phyloP scores from a whole-genome alignment of 371 early-diverging fungal species.

The Rhizopus arrhizus region DNA sequence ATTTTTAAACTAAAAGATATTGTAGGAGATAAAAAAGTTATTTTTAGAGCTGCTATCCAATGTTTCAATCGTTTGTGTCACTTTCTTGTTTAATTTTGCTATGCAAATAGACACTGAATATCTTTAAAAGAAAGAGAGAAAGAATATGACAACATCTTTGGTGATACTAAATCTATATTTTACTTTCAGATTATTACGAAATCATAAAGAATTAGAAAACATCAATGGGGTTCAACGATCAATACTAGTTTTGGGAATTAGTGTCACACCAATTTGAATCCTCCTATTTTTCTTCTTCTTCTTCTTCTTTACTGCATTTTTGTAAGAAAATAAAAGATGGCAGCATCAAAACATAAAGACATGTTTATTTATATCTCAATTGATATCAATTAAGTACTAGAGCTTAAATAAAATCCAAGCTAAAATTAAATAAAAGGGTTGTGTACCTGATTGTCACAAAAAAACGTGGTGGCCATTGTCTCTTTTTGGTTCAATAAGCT shows the following conservation, averaged over 20 bases:
- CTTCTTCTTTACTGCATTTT: background rate
- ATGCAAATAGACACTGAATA: background rate
- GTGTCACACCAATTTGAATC: too few relatives aligned
- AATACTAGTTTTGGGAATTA: too few relatives aligned
- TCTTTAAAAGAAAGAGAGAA: background rate
- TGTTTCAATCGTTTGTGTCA: background rate
- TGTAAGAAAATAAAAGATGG: background rate
- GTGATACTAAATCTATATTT: background rate
- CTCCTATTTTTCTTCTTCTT: background rate
- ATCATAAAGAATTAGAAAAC: too few relatives aligned
- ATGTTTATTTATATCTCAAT: background rate
- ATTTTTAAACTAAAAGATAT: background rate
- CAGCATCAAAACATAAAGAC: background rate
- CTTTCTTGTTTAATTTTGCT: background rate
- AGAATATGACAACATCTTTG: background rate
- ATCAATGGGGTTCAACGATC: too few relatives aligned
- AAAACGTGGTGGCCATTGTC: slow-evolving; percentile 2
- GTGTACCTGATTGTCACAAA: background rate
- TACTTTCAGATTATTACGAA: too few relatives aligned
- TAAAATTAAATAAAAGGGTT: too few relatives aligned
- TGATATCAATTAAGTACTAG: background rate
- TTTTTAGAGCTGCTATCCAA: background rate
- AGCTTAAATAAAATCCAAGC: background rate
- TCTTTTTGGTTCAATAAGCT: background rate
- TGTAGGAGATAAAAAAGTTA: background rate